These are phyloP conservation scores for Iris macrosiphon DNA, from an alignment of 106 monocot genomes.

Conservation along the genomic window DNA sequence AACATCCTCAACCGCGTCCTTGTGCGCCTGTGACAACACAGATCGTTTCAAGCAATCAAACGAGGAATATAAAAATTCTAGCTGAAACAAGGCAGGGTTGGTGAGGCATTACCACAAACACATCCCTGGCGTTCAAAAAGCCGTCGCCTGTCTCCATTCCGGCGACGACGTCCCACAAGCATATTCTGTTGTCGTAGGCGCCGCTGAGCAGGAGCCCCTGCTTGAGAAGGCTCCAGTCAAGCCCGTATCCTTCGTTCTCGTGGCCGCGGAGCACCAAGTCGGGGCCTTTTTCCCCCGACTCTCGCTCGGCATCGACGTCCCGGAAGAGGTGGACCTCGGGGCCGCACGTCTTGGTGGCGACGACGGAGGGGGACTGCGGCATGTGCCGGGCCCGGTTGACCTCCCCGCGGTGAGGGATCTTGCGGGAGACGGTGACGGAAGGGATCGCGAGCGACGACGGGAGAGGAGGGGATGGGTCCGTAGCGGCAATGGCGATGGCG, in stretches of 20 bases:
- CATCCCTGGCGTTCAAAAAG: constrained; percentile 37
- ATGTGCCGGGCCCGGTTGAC: constrained; percentile 88
- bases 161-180: constrained; percentile 91
- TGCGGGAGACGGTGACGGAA: constrained; percentile 29
- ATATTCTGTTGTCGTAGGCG: constrained; percentile 79
- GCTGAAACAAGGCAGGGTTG: too few species aligned
- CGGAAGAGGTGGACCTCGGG: constrained; percentile 73
- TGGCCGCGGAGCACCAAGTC: constrained; percentile 65
- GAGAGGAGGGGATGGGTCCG: constrained; percentile 7
- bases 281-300: constrained; percentile 11
- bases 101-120: constrained; percentile 70
- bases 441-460: constrained; percentile 13
- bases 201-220: constrained; percentile 83
- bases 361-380: constrained; percentile 59
- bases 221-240: constrained; percentile 72
- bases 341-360: constrained; percentile 78
- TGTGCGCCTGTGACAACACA: constrained; percentile 46
- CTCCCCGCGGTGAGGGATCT: constrained; percentile 62
- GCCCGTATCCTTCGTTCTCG: constrained; percentile 71
- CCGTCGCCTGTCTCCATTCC: constrained; percentile 7
- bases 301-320: constrained; percentile 24
- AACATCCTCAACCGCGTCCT: constrained; percentile 81
- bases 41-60: neutral
- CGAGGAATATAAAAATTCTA: neutral
- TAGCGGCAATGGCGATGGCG: neutral